A percentile compares a stretch with the other conserved stretches of the same genome.
These are phyloP conservation scores for Nigrospora sphaerica DNA, from an alignment of 2,329 filamentous ascomycete species.

Conservation along the genomic window DNA sequence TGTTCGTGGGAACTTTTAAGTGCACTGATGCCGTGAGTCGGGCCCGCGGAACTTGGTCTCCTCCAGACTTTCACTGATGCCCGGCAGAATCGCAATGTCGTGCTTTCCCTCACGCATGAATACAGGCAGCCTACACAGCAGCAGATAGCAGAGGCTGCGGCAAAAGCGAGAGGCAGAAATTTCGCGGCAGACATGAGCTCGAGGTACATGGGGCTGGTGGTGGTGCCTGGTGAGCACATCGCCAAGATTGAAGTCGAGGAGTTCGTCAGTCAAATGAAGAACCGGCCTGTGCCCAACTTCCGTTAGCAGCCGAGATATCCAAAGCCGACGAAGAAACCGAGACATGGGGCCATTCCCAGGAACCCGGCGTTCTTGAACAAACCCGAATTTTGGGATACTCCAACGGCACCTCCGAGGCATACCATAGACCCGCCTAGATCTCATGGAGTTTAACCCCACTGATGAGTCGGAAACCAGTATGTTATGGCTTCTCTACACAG, in stretches of 20 bases:
- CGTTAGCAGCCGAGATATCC: too few species aligned
- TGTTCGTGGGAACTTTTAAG: slow-evolving; percentile 88
- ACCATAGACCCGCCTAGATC: too few species aligned
- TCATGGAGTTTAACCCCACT: too few species aligned
- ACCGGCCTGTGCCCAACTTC: not conserved
- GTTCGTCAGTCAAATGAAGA: slow-evolving; percentile 47
- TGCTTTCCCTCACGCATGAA: slow-evolving; percentile 80
- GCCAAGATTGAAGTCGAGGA: slow-evolving; percentile 85
- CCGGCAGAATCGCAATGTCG: slow-evolving; percentile 74
- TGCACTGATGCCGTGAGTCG: slow-evolving; percentile 80
- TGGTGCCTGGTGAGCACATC: slow-evolving; percentile 81
- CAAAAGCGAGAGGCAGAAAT: slow-evolving; percentile 24
- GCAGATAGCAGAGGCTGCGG: slow-evolving; percentile 29
- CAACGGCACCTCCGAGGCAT: too few species aligned
- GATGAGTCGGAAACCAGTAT: too few species aligned
- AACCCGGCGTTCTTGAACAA: too few species aligned
- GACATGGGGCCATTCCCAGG: too few species aligned
- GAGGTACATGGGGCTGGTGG: slow-evolving; percentile 81
- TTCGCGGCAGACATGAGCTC: slow-evolving; percentile 69
- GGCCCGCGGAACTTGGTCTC: not conserved
- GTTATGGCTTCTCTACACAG: too few species aligned
- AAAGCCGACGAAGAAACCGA: too few species aligned
- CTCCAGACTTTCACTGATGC: not conserved
- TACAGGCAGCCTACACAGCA: slow-evolving; percentile 67
- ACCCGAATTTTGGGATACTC: too few species aligned